These are phyloP conservation scores for Trichophyton schoenleinii DNA, from an alignment of 2,329 filamentous ascomycete genomes.

Conservation along the genomic window DNA sequence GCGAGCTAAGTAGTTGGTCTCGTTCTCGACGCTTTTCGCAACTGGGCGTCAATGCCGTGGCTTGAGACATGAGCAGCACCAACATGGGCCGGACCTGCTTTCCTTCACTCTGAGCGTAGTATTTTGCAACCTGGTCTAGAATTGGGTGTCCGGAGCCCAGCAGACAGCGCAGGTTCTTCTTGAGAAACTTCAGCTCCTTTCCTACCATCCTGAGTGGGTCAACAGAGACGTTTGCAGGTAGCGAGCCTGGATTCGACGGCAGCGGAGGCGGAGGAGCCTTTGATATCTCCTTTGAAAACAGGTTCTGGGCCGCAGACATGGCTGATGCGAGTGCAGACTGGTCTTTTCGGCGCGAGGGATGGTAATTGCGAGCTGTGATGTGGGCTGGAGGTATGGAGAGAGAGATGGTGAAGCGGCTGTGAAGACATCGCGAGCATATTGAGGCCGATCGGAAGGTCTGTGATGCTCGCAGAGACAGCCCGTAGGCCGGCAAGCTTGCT, in stretches of 20 bases:
- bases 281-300: slow-evolving; percentile 21
- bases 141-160: slow-evolving; percentile 88
- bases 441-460: slow-evolving; percentile 23
- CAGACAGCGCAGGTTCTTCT: slow-evolving; percentile 84
- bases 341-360: slow-evolving; percentile 29
- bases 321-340: slow-evolving; percentile 32
- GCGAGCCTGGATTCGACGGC: slow-evolving; percentile 17
- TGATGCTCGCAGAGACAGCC: slow-evolving; percentile 21
- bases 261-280: slow-evolving; percentile 24
- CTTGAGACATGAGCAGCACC: slow-evolving; percentile 90
- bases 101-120: slow-evolving; percentile 92
- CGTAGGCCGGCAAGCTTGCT: slow-evolving; percentile 12
- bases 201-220: slow-evolving; percentile 83
- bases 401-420: slow-evolving; percentile 19
- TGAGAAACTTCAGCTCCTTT: slow-evolving; percentile 93
- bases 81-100: slow-evolving; percentile 94
- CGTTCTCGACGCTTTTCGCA: slow-evolving; percentile 29
- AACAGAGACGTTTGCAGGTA: slow-evolving; percentile 49
- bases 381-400: slow-evolving; percentile 5
- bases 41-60: slow-evolving; percentile 69
- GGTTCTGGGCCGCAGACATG: slow-evolving; percentile 41
- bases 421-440: slow-evolving; percentile 32
- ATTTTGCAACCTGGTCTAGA: slow-evolving; percentile 89
- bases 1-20: slow-evolving; percentile 15
- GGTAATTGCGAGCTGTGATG: slow-evolving; percentile 27